Conservation (phyloP, 2,329 filamentous ascomycete genomes). For the Phaeosphaeria sp. region DNA sequence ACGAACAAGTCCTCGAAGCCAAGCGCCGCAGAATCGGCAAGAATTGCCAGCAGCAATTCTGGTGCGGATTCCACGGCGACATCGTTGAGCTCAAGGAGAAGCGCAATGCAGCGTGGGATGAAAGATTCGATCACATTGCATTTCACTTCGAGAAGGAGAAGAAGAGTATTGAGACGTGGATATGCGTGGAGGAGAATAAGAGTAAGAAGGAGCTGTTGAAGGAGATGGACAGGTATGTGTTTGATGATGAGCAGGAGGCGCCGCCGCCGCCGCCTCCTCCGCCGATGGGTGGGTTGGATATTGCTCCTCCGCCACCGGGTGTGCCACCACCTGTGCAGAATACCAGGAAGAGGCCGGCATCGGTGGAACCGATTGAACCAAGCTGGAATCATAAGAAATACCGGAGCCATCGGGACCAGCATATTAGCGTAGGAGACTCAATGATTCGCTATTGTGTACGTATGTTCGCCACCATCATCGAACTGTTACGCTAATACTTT, state of each 20-base stretch:
- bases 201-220: slow-evolving; percentile 38
- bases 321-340: not conserved
- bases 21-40: slow-evolving; percentile 67
- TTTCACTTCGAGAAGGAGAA: slow-evolving; percentile 68
- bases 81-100: slow-evolving; percentile 61
- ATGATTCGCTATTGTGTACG: slow-evolving; percentile 14
- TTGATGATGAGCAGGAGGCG: slow-evolving; percentile 20
- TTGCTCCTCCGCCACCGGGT: not conserved
- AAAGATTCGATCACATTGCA: slow-evolving; percentile 77
- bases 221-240: slow-evolving; percentile 28
- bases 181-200: slow-evolving; percentile 48
- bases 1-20: slow-evolving; percentile 50
- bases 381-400: not conserved
- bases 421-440: not conserved
- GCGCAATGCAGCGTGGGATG: slow-evolving; percentile 64
- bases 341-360: not conserved
- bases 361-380: not conserved
- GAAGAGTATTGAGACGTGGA: slow-evolving; percentile 65
- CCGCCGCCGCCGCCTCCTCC: not conserved
- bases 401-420: not conserved
- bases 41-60: slow-evolving; percentile 72
- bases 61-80: slow-evolving; percentile 82
- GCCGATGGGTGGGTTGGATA: not conserved
- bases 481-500: slow-evolving; percentile 3
- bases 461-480: not conserved